Evolutionary conservation across 192 early-diverging fungal species (phyloP).

Genomic region (Backusella parvicylindrica): DNA sequence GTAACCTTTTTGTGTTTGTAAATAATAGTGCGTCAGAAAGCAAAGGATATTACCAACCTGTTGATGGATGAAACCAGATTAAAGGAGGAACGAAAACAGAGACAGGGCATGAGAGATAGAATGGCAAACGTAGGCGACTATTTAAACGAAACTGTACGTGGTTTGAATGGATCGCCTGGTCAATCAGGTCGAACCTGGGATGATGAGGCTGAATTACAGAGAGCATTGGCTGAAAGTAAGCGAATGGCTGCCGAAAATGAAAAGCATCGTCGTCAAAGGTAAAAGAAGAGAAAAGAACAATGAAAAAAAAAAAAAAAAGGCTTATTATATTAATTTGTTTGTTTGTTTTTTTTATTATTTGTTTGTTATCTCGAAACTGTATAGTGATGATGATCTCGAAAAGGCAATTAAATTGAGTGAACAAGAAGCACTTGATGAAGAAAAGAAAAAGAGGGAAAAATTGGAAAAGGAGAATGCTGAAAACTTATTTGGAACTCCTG

Average conservation of each 20-base stretch:
- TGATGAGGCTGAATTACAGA: constrained; percentile 78
- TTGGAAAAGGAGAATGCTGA: constrained; percentile 19
- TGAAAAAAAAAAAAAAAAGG: neutral
- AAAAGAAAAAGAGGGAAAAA: constrained; percentile 20
- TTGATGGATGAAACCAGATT: constrained; percentile 77
- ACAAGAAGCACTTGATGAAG: constrained; percentile 32
- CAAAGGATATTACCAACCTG: constrained; percentile 84
- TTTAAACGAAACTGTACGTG: constrained; percentile 28
- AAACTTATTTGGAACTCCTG: constrained; percentile 14
- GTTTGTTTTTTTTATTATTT: neutral
- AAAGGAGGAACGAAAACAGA: constrained; percentile 69
- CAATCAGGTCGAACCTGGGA: constrained; percentile 47
- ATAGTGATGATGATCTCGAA: constrained; percentile 25
- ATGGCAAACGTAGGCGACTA: constrained; percentile 43
- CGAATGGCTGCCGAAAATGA: constrained; percentile 54
- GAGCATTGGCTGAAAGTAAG: constrained; percentile 83
- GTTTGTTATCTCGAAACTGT: neutral
- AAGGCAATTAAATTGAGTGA: constrained; percentile 31
- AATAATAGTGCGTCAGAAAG: constrained; percentile 80
- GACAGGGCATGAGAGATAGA: constrained; percentile 61
- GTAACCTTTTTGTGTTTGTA: neutral
- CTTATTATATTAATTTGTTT: neutral
- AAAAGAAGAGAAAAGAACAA: neutral
- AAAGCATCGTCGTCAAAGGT: constrained; percentile 25
- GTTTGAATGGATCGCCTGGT: neutral